These are phyloP conservation scores for Uromyces viciae-fabae DNA, from an alignment of 1,284 basidiomycete genomes.

Conservation along the genomic window DNA sequence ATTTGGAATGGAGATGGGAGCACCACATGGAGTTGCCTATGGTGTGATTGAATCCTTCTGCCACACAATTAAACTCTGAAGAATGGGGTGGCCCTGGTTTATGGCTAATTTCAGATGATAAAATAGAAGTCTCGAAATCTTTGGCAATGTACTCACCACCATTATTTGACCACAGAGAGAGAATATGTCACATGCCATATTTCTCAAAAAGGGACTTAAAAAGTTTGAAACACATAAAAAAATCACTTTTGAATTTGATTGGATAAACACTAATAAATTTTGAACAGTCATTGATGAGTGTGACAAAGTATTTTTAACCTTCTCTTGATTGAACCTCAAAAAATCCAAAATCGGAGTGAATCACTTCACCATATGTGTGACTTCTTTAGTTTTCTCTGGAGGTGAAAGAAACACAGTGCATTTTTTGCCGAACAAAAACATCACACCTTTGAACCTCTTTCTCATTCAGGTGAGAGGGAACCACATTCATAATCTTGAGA, in stretches of 20 bases:
- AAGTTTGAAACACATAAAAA: too few relatives aligned
- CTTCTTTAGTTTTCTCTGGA: background rate
- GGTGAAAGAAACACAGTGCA: background rate
- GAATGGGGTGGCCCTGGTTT: conserved; percentile 56
- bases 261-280: too few relatives aligned
- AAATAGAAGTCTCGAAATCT: conserved; percentile 52
- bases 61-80: conserved; percentile 54
- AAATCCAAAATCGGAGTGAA: too few relatives aligned
- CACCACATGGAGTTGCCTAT: conserved; percentile 50
- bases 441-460: background rate
- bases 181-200: conserved; percentile 16
- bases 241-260: too few relatives aligned
- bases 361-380: too few relatives aligned
- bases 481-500: background rate
- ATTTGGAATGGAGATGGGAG: conserved; percentile 50
- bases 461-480: background rate
- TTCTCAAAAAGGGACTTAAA: conserved; percentile 53
- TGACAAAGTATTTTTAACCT: too few relatives aligned
- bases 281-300: too few relatives aligned
- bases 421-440: background rate
- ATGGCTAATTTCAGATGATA: conserved; percentile 51
- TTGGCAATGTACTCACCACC: conserved; percentile 52
- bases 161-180: conserved; percentile 52
- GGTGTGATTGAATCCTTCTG: too few relatives aligned
- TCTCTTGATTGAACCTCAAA: too few relatives aligned